Evolutionary conservation across 768 basidiomycete genomes (phyloP).

Genomic region (Russula griseocarnosa): DNA sequence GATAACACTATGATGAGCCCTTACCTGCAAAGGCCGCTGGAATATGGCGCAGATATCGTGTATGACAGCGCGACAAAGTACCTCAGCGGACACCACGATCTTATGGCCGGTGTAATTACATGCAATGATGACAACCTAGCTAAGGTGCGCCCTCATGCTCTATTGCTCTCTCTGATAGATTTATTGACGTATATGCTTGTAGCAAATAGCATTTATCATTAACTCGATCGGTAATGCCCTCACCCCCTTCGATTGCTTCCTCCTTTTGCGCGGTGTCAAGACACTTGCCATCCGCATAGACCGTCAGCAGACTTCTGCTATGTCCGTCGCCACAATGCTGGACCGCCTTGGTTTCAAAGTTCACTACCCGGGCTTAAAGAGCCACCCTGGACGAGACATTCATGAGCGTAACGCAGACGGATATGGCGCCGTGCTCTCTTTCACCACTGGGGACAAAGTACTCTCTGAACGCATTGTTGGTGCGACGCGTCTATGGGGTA

Average conservation of each 20-base stretch:
- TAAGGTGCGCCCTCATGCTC: conserved; percentile 49
- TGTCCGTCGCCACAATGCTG: conserved; percentile 83
- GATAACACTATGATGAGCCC: conserved; percentile 99
- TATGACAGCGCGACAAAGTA: conserved; percentile 99
- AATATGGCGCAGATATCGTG: conserved; percentile 94
- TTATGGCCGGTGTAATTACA: conserved; percentile 95
- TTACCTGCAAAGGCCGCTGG: conserved; percentile 90
- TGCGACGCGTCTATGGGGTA: conserved; percentile 91
- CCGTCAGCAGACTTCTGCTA: conserved; percentile 79
- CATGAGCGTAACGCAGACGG: conserved; percentile 89
- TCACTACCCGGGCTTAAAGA: conserved; percentile 84
- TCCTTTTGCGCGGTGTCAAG: conserved; percentile 92
- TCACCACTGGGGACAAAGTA: conserved; percentile 87
- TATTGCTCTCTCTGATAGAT: conserved; percentile 15
- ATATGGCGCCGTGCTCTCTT: conserved; percentile 90
- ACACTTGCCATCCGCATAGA: conserved; percentile 96
- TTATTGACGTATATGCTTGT: conserved; percentile 2
- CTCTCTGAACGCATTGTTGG: conserved; percentile 92
- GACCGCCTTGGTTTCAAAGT: conserved; percentile 80
- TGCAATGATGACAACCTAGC: conserved; percentile 90
- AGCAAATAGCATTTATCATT: conserved; percentile 89
- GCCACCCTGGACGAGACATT: conserved; percentile 81
- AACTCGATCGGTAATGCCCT: conserved; percentile 93
- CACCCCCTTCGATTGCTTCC: conserved; percentile 93
- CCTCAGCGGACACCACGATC: conserved; percentile 95